Evolutionary conservation across 139 green algal species (phyloP).

Genomic region (Tetradesmus lagerheimii): DNA sequence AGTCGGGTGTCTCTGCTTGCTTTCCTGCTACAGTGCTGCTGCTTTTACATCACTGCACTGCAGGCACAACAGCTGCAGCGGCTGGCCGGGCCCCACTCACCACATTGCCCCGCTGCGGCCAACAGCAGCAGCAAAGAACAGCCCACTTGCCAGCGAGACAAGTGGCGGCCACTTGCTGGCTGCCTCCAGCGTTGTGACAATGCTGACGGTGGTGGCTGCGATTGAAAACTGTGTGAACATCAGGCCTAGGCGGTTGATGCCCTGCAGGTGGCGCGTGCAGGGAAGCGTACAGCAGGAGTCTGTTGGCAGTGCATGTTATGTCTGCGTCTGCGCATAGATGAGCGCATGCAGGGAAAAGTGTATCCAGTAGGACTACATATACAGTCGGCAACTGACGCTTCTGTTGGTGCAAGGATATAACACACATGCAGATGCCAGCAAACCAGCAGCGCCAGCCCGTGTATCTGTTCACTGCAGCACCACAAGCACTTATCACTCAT

Average conservation of each 20-base stretch:
- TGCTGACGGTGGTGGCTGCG: constrained; percentile 31
- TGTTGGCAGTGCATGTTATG: background rate
- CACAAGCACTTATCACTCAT: too few species aligned
- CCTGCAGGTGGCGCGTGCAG: background rate
- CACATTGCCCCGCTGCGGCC: constrained; percentile 37
- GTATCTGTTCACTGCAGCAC: too few species aligned
- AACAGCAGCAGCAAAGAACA: constrained; percentile 48
- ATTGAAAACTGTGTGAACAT: constrained; percentile 8
- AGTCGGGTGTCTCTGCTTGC: too few species aligned
- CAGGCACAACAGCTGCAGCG: background rate
- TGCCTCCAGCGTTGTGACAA: constrained; percentile 36
- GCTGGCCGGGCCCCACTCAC: background rate
- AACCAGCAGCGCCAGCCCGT: too few species aligned
- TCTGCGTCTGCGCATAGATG: background rate
- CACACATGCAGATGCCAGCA: too few species aligned
- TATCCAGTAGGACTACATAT: too few species aligned
- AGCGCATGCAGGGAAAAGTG: too few species aligned
- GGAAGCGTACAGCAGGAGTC: background rate
- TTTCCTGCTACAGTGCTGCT: background rate
- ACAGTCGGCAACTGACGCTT: too few species aligned
- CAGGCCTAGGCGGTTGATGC: constrained; percentile 20
- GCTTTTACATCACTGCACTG: too few species aligned
- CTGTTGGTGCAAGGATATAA: too few species aligned
- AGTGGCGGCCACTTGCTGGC: constrained; percentile 47
- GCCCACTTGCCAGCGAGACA: constrained; percentile 33